phyloP scores from a whole-genome alignment of 345 rosid species.

The Cardiospermum halicacabum region DNA sequence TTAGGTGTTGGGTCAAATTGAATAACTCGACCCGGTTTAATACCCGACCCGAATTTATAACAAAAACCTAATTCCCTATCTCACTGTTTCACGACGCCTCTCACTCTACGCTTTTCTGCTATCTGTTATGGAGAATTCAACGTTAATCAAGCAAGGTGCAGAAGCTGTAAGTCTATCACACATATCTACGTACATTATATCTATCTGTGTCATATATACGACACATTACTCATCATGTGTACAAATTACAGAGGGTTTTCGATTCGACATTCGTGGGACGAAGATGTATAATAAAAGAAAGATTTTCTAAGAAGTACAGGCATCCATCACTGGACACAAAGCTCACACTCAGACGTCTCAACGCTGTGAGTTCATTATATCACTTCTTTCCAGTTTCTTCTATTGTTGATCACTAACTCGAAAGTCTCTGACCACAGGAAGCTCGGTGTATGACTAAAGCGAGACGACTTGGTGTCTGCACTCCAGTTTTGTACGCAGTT shows the following conservation, averaged over 20 bases:
- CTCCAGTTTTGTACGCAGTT: slow-evolving; percentile 72
- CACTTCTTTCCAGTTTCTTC: neutral
- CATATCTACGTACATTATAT: too few species aligned
- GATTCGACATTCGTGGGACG: slow-evolving; percentile 75
- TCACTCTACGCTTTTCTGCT: too few species aligned
- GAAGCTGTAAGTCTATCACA: slow-evolving; percentile 71
- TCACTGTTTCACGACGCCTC: too few species aligned
- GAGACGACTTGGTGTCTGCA: slow-evolving; percentile 74
- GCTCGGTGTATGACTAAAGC: slow-evolving; percentile 98
- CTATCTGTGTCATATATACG: too few species aligned
- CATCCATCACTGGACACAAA: slow-evolving; percentile 86
- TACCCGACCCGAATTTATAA: too few species aligned
- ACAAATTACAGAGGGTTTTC: slow-evolving; percentile 61
- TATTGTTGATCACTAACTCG: slow-evolving; percentile 31
- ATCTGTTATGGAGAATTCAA: slow-evolving; percentile 29
- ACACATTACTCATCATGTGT: neutral
- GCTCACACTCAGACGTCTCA: slow-evolving; percentile 72
- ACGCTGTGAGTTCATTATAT: slow-evolving; percentile 59
- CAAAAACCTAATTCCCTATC: too few species aligned
- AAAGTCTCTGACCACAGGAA: too few species aligned
- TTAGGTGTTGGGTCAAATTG: too few species aligned
- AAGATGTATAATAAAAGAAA: slow-evolving; percentile 68
- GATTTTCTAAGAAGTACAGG: slow-evolving; percentile 94
- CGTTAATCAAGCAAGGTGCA: slow-evolving; percentile 70
- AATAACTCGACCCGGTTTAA: too few species aligned